phyloP scores from a whole-genome alignment of 768 basidiomycete genomes.

The Amanita rubescens region DNA sequence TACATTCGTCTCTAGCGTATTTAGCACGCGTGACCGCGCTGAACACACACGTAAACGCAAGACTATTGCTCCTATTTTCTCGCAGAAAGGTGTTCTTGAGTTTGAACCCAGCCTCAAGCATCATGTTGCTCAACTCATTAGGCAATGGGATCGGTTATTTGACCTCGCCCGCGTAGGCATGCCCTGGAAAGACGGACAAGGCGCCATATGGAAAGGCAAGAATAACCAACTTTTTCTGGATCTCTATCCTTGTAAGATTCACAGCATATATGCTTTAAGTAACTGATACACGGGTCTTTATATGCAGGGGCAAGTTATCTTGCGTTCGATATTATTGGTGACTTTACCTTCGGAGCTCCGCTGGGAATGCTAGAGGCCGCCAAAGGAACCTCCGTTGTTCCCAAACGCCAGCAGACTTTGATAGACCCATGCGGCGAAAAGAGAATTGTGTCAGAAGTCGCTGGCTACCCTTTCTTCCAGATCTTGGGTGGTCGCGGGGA shows the following conservation, averaged over 20 bases:
- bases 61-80: conserved; percentile 81
- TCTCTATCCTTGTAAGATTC: conserved; percentile 57
- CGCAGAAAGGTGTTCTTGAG: conserved; percentile 76
- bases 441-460: conserved; percentile 32
- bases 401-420: conserved; percentile 47
- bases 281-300: neutral
- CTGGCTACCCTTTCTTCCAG: conserved; percentile 69
- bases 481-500: conserved; percentile 87
- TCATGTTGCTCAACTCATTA: conserved; percentile 52
- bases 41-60: conserved; percentile 89
- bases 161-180: conserved; percentile 45
- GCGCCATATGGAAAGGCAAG: conserved; percentile 50
- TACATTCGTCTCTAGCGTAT: conserved; percentile 72
- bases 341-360: conserved; percentile 79
- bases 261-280: conserved; percentile 1
- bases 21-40: conserved; percentile 68
- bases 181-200: conserved; percentile 57
- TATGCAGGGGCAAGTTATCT: conserved; percentile 44
- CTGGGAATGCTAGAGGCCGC: conserved; percentile 82
- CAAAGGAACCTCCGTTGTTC: conserved; percentile 66
- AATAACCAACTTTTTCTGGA: conserved; percentile 67
- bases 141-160: conserved; percentile 71
- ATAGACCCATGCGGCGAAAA: conserved; percentile 45
- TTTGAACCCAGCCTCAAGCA: conserved; percentile 74
- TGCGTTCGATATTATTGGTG: conserved; percentile 70